Conservation (phyloP, 768 basidiomycete species). For the Cyclocybe cylindracea region DNA sequence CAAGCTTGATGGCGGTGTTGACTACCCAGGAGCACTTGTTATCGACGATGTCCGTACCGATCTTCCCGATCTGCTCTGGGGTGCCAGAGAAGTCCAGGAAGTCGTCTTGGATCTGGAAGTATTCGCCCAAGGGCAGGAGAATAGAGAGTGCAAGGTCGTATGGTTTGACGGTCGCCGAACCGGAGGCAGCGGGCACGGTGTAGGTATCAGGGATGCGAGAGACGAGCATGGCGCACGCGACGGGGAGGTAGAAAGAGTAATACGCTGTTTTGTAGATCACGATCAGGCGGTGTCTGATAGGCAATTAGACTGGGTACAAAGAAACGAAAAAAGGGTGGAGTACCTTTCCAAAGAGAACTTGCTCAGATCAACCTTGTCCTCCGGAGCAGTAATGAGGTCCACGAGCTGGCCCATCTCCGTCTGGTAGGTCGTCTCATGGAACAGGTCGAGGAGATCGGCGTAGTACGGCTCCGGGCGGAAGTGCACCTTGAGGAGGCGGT, state of each 20-base stretch:
- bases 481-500: constrained; percentile 83
- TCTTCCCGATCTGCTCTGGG: constrained; percentile 92
- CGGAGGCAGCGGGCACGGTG: constrained; percentile 22
- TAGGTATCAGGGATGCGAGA: constrained; percentile 58
- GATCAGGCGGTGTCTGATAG: constrained; percentile 79
- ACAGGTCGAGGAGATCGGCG: constrained; percentile 85
- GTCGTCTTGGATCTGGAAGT: constrained; percentile 99
- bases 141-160: constrained; percentile 71
- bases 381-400: constrained; percentile 94
- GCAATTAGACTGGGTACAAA: not conserved
- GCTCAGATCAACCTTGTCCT: constrained; percentile 81
- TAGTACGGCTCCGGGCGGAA: constrained; percentile 84
- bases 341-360: constrained; percentile 89
- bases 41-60: constrained; percentile 97
- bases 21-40: constrained; percentile 99
- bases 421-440: constrained; percentile 88
- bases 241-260: constrained; percentile 98
- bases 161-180: constrained; percentile 16
- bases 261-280: constrained; percentile 97
- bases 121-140: constrained; percentile 91
- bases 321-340: constrained; percentile 16
- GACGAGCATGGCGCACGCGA: constrained; percentile 90
- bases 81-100: constrained; percentile 91
- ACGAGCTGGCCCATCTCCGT: constrained; percentile 97
- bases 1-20: constrained; percentile 76